Evolutionary conservation across 805 yeast species (phyloP).

Genomic region (Lipomyces anomalus): DNA sequence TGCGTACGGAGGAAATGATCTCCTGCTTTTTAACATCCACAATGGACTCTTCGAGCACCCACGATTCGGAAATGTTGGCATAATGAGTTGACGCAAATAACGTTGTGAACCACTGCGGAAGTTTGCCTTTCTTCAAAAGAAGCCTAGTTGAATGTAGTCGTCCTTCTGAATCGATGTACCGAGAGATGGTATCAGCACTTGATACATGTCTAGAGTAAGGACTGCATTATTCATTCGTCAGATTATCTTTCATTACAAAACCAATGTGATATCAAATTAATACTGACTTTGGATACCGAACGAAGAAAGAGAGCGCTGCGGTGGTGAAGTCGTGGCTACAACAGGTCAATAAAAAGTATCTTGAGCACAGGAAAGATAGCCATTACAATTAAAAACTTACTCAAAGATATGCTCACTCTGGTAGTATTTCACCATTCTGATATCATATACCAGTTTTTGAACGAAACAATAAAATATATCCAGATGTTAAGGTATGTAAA

Average conservation of each 20-base stretch:
- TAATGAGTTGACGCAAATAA: conserved; percentile 46
- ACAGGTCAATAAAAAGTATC: too few species aligned
- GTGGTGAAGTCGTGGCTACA: conserved; percentile 21
- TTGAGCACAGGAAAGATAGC: too few species aligned
- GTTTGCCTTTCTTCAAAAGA: conserved; percentile 69
- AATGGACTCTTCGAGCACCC: conserved; percentile 74
- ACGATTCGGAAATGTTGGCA: conserved; percentile 53
- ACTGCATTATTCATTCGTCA: conserved; percentile 32
- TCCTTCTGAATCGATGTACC: conserved; percentile 55
- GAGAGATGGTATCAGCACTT: conserved; percentile 70
- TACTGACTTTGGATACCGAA: conserved; percentile 23
- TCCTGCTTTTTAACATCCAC: conserved; percentile 55
- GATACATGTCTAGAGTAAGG: conserved; percentile 84
- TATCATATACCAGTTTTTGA: too few species aligned
- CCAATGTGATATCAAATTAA: neutral
- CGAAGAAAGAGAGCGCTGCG: conserved; percentile 18
- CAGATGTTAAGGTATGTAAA: too few species aligned
- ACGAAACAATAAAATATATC: too few species aligned
- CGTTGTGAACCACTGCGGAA: conserved; percentile 75
- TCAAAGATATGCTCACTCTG: neutral
- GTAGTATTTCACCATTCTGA: neutral
- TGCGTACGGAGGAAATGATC: conserved; percentile 68
- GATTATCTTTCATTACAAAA: neutral
- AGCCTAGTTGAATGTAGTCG: conserved; percentile 65
- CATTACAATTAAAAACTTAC: neutral